Evolutionary conservation across 352 stramenopile genomes (phyloP), one percentile per base, ranked within the genome.

Genomic region (Phytophthora niederhauseri): DNA sequence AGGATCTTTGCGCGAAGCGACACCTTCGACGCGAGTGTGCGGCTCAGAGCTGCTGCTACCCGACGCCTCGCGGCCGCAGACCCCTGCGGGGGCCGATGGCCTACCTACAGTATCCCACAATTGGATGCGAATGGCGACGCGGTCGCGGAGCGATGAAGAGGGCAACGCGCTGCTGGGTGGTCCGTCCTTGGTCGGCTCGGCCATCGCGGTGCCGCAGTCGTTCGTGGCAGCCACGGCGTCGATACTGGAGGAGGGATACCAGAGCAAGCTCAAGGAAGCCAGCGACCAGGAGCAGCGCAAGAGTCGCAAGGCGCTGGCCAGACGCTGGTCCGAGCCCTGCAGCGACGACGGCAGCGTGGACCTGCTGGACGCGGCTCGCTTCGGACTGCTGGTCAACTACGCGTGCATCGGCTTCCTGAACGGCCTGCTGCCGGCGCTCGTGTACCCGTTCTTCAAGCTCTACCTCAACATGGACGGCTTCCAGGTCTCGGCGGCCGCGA

Each of bases 401-500:
- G 73, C 77, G 26, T 88, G 75, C 63, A 90, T 91, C 34, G 85
- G 85, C n/a, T 90, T 89, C 54, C 74, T 90, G 46, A 87, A 92
- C 58, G 83, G 81, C 1, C 74, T 91, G 55, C 70, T 92, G 45
- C 82, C 81, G 34, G 69, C 80, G 22, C 72, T 88, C n/a, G 80
- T 91, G 24, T 91, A 92, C 52, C 85, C 85, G 34, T 84, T 92
- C 60, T 87, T 93, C 71, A 93, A 89, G 66, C 68, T 90, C 41
- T 93, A 93, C 52, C 73, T 93, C 55, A 90, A 93, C 60, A 91
- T 91, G 81, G 75, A 87, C 58, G 80, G 81, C 54, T 91, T 89
- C 59, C 81, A 91, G 52, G 82, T 84, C 17, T 80, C 69, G 19
- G 81, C 82, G 2, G 85, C 85, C 0, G 65, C 62, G 0, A 72